phyloP scores from a whole-genome alignment of 2,329 filamentous ascomycete genomes.

The Fusarium acutatum region DNA sequence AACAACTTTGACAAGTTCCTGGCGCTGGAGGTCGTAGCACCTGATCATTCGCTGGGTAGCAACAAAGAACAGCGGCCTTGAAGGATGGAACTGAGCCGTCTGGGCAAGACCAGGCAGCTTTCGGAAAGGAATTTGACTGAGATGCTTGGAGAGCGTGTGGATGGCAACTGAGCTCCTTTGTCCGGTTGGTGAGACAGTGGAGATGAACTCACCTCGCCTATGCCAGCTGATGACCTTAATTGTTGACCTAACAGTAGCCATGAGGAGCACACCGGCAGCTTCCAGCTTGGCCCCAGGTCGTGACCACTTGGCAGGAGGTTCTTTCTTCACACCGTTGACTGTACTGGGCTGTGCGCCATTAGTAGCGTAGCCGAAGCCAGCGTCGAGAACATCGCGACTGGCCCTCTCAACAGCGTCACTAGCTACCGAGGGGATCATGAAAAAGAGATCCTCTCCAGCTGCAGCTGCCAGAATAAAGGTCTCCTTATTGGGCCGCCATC shows the following conservation, averaged over 20 bases:
- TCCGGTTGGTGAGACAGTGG: constrained; percentile 85
- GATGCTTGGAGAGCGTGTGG: constrained; percentile 93
- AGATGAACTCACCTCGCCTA: constrained; percentile 91
- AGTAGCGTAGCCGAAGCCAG: constrained; percentile 93
- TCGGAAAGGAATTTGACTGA: constrained; percentile 94
- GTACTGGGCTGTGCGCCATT: constrained; percentile 66
- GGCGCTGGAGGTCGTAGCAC: constrained; percentile 90
- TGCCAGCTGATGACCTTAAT: constrained; percentile 96
- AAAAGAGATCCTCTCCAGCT: constrained; percentile 83
- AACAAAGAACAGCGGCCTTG: constrained; percentile 92
- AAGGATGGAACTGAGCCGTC: constrained; percentile 93
- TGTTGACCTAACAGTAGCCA: constrained; percentile 79
- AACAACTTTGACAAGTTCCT: constrained; percentile 91
- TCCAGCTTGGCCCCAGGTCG: constrained; percentile 79
- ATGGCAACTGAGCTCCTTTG: constrained; percentile 86
- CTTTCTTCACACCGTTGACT: constrained; percentile 70
- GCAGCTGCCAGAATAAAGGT: constrained; percentile 84
- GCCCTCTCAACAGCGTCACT: constrained; percentile 77
- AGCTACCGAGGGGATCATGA: constrained; percentile 80
- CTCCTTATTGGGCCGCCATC: constrained; percentile 88
- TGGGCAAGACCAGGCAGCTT: constrained; percentile 78
- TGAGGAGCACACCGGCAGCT: constrained; percentile 80
- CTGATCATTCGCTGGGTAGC: constrained; percentile 94
- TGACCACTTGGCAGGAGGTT: constrained; percentile 82
- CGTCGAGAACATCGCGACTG: constrained; percentile 81